Percentiles rank a stretch among this genome's conserved stretches.
Conservation (phyloP, 306 rosid species). For the Castanopsis chinensis region DNA sequence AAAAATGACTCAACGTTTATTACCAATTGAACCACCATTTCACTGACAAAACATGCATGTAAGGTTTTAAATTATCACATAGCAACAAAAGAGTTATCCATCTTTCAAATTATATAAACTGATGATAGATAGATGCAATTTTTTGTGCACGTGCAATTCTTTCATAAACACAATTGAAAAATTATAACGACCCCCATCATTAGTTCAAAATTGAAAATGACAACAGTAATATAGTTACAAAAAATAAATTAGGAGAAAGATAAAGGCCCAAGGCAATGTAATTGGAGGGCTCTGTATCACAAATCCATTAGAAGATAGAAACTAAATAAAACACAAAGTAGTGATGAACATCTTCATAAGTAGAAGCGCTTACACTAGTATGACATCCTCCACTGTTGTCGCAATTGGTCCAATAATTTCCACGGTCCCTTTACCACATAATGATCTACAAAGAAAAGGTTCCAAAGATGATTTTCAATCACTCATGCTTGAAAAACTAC, state of each 20-base stretch:
- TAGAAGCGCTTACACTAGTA: constrained; percentile 75
- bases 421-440: constrained; percentile 83
- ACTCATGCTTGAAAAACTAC: neutral
- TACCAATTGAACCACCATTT: neutral
- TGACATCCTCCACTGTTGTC: constrained; percentile 80
- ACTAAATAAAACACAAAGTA: neutral
- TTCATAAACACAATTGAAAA: neutral
- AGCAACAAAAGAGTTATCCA: neutral
- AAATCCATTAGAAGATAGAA: neutral
- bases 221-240: neutral
- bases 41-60: neutral
- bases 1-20: neutral
- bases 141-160: too few relatives aligned
- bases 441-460: constrained; percentile 51
- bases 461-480: constrained; percentile 18
- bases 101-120: too few relatives aligned
- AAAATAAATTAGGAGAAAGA: neutral
- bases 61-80: neutral
- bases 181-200: neutral
- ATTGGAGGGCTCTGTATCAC: neutral
- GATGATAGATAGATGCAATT: too few relatives aligned
- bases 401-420: constrained; percentile 97
- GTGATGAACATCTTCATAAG: constrained; percentile 1
- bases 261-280: neutral
- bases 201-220: neutral